Percentiles rank a stretch among this genome's conserved stretches.
These are phyloP conservation scores for Gymnopilus junonius DNA, from an alignment of 768 basidiomycete species.

Conservation along the genomic window DNA sequence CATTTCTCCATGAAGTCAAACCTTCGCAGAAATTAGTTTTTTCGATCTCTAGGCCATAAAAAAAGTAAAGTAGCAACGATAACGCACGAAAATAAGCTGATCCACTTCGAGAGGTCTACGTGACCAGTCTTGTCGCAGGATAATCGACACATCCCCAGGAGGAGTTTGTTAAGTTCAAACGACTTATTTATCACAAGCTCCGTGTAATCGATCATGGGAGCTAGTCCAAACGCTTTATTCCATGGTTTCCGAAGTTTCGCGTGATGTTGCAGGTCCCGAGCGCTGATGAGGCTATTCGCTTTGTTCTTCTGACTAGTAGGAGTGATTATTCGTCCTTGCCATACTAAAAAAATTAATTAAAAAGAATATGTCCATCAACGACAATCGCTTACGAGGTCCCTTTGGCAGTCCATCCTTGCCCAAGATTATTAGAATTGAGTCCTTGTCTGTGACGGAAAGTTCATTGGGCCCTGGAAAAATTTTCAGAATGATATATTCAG, in stretches of 20 bases:
- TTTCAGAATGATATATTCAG: background rate
- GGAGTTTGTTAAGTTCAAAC: conserved; percentile 23
- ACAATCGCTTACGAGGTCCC: conserved; percentile 33
- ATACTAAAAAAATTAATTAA: background rate
- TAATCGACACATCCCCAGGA: conserved; percentile 10
- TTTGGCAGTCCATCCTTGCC: conserved; percentile 44
- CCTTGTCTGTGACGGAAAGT: conserved; percentile 38
- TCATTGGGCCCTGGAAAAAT: conserved; percentile 45
- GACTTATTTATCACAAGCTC: conserved; percentile 21
- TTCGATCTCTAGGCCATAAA: background rate
- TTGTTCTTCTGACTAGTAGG: background rate
- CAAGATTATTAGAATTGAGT: conserved; percentile 33
- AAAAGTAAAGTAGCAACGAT: background rate
- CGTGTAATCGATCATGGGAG: conserved; percentile 33
- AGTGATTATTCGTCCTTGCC: conserved; percentile 5
- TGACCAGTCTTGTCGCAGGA: conserved; percentile 13
- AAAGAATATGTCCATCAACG: background rate
- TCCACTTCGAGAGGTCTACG: conserved; percentile 38
- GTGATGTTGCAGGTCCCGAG: conserved; percentile 37
- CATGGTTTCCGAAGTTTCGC: conserved; percentile 41
- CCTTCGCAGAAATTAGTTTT: conserved; percentile 17
- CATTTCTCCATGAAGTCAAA: conserved; percentile 45
- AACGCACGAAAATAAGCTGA: conserved; percentile 41
- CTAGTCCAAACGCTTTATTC: conserved; percentile 40
- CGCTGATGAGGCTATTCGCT: conserved; percentile 28